phyloP scores from a whole-genome alignment of 2,329 filamentous ascomycete species.

The Venturia asperata region DNA sequence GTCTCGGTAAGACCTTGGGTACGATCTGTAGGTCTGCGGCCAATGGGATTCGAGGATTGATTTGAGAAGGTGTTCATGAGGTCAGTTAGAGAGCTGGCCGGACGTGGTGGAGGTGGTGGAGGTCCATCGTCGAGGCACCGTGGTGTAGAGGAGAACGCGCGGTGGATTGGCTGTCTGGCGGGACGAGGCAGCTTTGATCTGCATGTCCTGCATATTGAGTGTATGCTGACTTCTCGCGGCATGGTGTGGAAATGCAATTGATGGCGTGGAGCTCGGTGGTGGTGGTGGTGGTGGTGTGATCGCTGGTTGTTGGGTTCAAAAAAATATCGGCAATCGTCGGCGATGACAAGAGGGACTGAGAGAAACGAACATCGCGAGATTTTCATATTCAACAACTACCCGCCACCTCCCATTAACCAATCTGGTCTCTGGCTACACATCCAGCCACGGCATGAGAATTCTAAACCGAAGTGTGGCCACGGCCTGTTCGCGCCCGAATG shows the following conservation, averaged over 20 bases:
- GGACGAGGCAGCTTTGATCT: conserved; percentile 27
- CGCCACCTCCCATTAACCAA: not conserved
- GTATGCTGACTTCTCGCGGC: conserved; percentile 23
- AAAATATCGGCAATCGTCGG: conserved; percentile 8
- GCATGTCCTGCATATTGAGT: conserved; percentile 34
- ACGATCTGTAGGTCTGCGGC: not conserved
- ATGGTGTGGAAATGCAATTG: conserved; percentile 10
- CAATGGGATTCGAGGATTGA: not conserved
- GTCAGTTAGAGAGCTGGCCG: not conserved
- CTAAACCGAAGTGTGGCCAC: conserved; percentile 7
- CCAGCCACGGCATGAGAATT: conserved; percentile 16
- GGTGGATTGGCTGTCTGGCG: conserved; percentile 22
- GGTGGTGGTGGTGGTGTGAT: not conserved
- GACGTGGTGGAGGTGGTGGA: conserved; percentile 6
- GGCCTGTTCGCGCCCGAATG: conserved; percentile 13
- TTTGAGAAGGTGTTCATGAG: not conserved
- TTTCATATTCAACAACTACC: not conserved
- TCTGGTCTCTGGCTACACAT: not conserved
- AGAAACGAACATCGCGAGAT: not conserved
- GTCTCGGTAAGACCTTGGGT: not conserved
- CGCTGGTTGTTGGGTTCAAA: not conserved
- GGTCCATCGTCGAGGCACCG: conserved; percentile 8
- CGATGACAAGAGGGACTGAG: not conserved
- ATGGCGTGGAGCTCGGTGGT: conserved; percentile 11
- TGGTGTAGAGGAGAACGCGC: conserved; percentile 32